Percentiles rank a stretch among this genome's conserved stretches.
These are phyloP conservation scores for Vitrella brassicaformis DNA, from an alignment of 73 alveolate species.

Conservation along the genomic window DNA sequence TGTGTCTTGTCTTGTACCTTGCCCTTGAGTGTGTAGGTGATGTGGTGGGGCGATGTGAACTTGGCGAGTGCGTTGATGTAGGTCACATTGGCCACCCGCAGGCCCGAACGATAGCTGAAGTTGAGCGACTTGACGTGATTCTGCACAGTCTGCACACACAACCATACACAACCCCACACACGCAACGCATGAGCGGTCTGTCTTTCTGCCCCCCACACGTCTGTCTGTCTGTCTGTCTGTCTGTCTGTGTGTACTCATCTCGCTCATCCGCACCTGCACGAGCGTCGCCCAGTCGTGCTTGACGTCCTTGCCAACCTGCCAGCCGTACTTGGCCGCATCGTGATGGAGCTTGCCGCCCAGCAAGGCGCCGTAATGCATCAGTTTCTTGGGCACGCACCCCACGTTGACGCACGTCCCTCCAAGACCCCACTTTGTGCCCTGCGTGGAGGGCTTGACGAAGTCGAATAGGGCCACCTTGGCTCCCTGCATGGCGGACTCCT, in stretches of 20 bases:
- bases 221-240: too few species aligned
- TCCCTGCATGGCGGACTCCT: slow-evolving; percentile 79
- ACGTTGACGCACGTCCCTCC: slow-evolving; percentile 94
- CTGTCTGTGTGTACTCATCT: too few species aligned
- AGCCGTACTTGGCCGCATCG: background rate
- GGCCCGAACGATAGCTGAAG: background rate
- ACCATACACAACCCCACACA: background rate
- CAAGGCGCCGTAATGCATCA: background rate
- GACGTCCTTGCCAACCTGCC: too few species aligned
- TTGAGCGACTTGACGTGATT: background rate
- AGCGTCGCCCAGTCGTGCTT: too few species aligned
- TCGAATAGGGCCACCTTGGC: slow-evolving; percentile 78
- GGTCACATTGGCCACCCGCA: background rate
- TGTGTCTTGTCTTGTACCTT: background rate
- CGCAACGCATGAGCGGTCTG: background rate
- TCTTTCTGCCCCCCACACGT: too few species aligned
- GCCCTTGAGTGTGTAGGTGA: background rate
- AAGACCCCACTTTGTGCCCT: slow-evolving; percentile 79
- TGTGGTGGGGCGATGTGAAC: background rate
- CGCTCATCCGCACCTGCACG: too few species aligned
- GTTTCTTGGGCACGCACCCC: slow-evolving; percentile 94
- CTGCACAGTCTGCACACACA: background rate
- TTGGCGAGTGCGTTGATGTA: background rate
- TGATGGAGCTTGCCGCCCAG: background rate
- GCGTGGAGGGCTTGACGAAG: slow-evolving; percentile 89